A percentile compares a stretch with the other conserved stretches of the same genome.
These are phyloP conservation scores for Piper longum DNA, from an alignment of 164 flowering plant species.

Conservation along the genomic window DNA sequence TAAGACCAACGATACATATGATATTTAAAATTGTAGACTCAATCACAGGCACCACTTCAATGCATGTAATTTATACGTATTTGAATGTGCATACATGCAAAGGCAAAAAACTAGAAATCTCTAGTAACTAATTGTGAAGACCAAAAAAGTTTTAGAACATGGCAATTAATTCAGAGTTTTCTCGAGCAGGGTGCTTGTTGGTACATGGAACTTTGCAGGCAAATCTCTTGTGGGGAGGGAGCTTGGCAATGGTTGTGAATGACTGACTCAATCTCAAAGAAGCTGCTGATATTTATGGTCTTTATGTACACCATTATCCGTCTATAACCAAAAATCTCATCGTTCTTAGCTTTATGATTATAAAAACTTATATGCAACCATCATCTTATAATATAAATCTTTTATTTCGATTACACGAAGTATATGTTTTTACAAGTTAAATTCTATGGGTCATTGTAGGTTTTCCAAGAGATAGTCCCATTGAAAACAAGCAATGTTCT, in stretches of 20 bases:
- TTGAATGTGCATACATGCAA: too few relatives aligned
- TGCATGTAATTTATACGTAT: too few relatives aligned
- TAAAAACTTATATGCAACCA: too few relatives aligned
- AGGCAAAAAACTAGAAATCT: too few relatives aligned
- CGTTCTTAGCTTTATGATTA: too few relatives aligned
- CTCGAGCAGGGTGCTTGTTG: slow-evolving; percentile 45
- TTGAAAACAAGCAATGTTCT: slow-evolving; percentile 39
- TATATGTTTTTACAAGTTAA: background rate
- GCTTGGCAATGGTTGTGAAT: slow-evolving; percentile 56
- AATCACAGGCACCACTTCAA: too few relatives aligned
- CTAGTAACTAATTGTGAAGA: too few relatives aligned
- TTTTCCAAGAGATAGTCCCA: slow-evolving; percentile 81
- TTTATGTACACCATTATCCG: slow-evolving; percentile 18
- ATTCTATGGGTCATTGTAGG: slow-evolving; percentile 11
- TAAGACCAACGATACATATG: too few relatives aligned
- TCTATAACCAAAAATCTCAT: too few relatives aligned
- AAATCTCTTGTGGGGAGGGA: slow-evolving; percentile 50
- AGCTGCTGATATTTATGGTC: slow-evolving; percentile 61
- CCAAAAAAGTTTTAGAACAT: background rate
- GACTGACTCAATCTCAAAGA: slow-evolving; percentile 66
- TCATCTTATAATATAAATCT: too few relatives aligned
- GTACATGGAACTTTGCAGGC: slow-evolving; percentile 89
- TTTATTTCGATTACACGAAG: too few relatives aligned
- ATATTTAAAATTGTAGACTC: too few relatives aligned
- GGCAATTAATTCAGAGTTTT: background rate